Evolutionary conservation across 306 rosid species (phyloP).

Genomic region (Malus sieversii): DNA sequence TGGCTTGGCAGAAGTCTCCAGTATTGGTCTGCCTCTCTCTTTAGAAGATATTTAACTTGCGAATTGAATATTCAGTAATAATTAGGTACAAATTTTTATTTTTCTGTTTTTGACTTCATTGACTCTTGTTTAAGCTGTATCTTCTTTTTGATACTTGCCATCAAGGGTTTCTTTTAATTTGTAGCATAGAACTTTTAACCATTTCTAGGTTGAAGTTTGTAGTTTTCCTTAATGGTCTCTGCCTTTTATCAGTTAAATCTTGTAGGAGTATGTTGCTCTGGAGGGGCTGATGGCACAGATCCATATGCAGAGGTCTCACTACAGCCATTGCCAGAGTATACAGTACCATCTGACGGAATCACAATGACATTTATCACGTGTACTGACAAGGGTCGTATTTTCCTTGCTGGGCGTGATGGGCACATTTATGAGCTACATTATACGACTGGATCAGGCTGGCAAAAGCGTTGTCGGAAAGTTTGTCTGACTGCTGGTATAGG

Average conservation of each 20-base stretch:
- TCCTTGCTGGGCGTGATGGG: slow-evolving; percentile 94
- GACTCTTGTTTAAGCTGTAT: neutral
- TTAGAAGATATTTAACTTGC: neutral
- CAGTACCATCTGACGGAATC: slow-evolving; percentile 85
- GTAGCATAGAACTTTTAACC: neutral
- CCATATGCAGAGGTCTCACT: slow-evolving; percentile 85
- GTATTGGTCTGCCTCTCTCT: neutral
- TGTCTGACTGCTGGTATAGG: slow-evolving; percentile 92
- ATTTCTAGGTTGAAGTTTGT: neutral
- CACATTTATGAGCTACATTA: slow-evolving; percentile 89
- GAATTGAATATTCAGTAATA: neutral
- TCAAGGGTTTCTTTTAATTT: neutral
- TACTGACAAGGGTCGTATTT: slow-evolving; percentile 85
- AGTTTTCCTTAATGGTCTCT: slow-evolving; percentile 27
- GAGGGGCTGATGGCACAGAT: slow-evolving; percentile 76
- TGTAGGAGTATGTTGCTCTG: slow-evolving; percentile 90
- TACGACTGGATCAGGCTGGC: slow-evolving; percentile 92
- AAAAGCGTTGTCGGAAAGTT: slow-evolving; percentile 79
- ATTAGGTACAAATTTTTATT: neutral
- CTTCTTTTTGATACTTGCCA: neutral
- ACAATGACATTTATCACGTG: slow-evolving; percentile 85
- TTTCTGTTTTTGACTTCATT: neutral
- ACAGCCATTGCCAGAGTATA: slow-evolving; percentile 88
- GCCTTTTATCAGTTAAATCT: slow-evolving; percentile 64
- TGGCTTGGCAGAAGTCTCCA: neutral